These are phyloP conservation scores for Actinomortierella ambigua DNA, from an alignment of 371 early-diverging fungal species.

Conservation along the genomic window DNA sequence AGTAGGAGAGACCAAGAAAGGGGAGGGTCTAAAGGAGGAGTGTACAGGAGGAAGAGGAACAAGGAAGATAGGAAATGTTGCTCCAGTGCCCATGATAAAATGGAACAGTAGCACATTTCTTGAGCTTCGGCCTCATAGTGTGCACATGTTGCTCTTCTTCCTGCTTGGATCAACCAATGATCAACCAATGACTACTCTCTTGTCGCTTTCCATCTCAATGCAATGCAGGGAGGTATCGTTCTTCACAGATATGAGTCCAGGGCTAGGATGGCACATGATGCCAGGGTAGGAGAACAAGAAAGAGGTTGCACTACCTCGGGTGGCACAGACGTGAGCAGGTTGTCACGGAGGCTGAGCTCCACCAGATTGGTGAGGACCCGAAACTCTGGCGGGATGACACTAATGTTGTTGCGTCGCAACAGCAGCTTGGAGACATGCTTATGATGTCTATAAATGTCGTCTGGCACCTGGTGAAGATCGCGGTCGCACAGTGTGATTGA, in stretches of 20 bases:
- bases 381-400: conserved; percentile 38
- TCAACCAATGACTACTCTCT: not conserved
- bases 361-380: conserved; percentile 34
- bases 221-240: too few species aligned
- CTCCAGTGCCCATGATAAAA: too few species aligned
- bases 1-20: not conserved
- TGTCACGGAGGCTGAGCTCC: conserved; percentile 55
- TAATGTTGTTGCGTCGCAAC: conserved; percentile 36
- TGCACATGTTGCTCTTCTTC: not conserved
- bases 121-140: not conserved
- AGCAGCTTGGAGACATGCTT: conserved; percentile 37
- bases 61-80: too few species aligned
- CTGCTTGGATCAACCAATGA: too few species aligned
- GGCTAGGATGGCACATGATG: too few species aligned
- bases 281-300: too few species aligned
- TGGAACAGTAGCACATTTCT: not conserved
- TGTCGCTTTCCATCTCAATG: conserved; percentile 45
- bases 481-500: conserved; percentile 44
- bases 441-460: conserved; percentile 44
- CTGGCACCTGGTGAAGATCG: conserved; percentile 39
- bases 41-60: too few species aligned
- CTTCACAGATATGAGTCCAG: too few species aligned
- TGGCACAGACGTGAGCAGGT: conserved; percentile 52
- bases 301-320: conserved; percentile 52
- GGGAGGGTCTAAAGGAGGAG: not conserved